Conservation (phyloP, 2,329 filamentous ascomycete species). For the Claviceps quebecensis region DNA sequence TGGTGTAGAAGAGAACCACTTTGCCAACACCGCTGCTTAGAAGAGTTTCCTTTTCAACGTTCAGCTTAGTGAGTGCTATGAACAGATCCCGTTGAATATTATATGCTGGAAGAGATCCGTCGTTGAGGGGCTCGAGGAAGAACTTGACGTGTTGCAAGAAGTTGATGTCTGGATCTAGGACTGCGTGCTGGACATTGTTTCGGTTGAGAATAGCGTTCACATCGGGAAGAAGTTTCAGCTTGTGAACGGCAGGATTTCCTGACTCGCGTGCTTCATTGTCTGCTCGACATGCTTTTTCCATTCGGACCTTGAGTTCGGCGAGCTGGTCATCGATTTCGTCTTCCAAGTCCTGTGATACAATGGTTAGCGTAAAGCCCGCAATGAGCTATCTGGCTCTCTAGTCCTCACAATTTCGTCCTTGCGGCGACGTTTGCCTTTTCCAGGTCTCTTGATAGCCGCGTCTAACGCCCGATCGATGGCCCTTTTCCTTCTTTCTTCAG, state of each 20-base stretch:
- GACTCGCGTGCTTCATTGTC: conserved; percentile 73
- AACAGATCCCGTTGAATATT: conserved; percentile 96
- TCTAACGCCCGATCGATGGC: conserved; percentile 82
- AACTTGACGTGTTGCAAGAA: conserved; percentile 90
- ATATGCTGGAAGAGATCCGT: conserved; percentile 88
- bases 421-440: conserved; percentile 51
- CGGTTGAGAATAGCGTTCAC: conserved; percentile 81
- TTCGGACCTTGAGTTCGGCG: conserved; percentile 70
- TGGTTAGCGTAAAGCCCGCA: conserved; percentile 10
- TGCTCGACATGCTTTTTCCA: conserved; percentile 78
- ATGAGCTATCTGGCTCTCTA: background rate
- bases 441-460: conserved; percentile 71
- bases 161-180: conserved; percentile 90
- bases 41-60: conserved; percentile 81
- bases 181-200: conserved; percentile 69
- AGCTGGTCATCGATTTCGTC: conserved; percentile 84
- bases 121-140: conserved; percentile 90
- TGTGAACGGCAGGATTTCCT: conserved; percentile 74
- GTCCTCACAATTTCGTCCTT: conserved; percentile 69
- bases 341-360: conserved; percentile 59
- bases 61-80: conserved; percentile 61
- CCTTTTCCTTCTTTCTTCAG: conserved; percentile 69
- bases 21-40: conserved; percentile 90
- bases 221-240: conserved; percentile 84
- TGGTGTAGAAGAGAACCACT: conserved; percentile 92